Evolutionary conservation across 805 yeast species (phyloP).

Genomic region (Barnettozyma salicaria): DNA sequence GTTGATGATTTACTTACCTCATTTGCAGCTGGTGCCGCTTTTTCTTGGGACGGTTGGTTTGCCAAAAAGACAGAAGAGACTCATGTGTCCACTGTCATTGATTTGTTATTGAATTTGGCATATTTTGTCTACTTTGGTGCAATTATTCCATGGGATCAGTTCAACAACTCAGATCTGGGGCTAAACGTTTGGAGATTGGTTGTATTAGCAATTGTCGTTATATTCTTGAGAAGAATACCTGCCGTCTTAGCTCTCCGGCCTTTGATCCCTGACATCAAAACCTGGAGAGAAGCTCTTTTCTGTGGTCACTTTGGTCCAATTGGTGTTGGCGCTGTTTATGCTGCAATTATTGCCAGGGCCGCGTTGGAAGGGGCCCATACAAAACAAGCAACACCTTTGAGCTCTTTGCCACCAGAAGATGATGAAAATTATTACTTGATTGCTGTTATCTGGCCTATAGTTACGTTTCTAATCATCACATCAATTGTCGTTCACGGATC

Average conservation of each 20-base stretch:
- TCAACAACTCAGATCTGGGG: slow-evolving; percentile 57
- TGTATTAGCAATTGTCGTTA: slow-evolving; percentile 63
- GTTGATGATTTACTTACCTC: slow-evolving; percentile 85
- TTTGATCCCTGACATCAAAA: slow-evolving; percentile 76
- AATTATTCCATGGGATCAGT: slow-evolving; percentile 81
- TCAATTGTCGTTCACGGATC: slow-evolving; percentile 90
- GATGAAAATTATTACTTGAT: slow-evolving; percentile 53
- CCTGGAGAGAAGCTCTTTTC: slow-evolving; percentile 91
- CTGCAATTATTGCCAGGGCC: slow-evolving; percentile 71
- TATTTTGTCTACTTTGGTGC: slow-evolving; percentile 90
- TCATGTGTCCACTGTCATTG: slow-evolving; percentile 87
- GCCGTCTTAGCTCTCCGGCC: slow-evolving; percentile 72
- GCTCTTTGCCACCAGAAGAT: slow-evolving; percentile 38
- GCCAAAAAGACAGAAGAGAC: slow-evolving; percentile 76
- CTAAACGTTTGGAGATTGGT: slow-evolving; percentile 75
- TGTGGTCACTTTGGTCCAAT: slow-evolving; percentile 97
- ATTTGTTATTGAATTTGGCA: slow-evolving; percentile 72
- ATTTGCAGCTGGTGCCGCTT: slow-evolving; percentile 90
- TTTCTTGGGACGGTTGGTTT: slow-evolving; percentile 92
- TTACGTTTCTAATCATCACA: slow-evolving; percentile 70
- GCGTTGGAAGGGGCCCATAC: slow-evolving; percentile 53
- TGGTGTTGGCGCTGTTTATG: slow-evolving; percentile 91
- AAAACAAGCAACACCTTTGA: slow-evolving; percentile 51
- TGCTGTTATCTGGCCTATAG: slow-evolving; percentile 73
- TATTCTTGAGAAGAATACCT: slow-evolving; percentile 76